phyloP scores from a whole-genome alignment of 2,329 filamentous ascomycete species.

The Zymoseptoria pseudotritici region DNA sequence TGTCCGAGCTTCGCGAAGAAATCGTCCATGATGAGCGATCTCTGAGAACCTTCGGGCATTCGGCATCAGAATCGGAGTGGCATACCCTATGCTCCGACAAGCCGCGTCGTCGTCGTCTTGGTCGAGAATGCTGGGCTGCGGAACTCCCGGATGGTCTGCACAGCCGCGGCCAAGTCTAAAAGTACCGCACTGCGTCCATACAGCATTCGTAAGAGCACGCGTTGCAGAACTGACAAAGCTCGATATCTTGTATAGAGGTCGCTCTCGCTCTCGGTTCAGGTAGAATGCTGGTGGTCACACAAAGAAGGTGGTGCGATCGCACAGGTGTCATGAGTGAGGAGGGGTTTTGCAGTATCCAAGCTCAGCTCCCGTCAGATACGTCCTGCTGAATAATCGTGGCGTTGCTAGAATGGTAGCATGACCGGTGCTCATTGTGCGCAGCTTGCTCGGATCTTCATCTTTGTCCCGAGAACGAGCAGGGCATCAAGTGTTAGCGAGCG shows the following conservation, averaged over 20 bases:
- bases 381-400: background rate
- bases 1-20: conserved; percentile 12
- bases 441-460: background rate
- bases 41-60: background rate
- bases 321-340: background rate
- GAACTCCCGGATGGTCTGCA: background rate
- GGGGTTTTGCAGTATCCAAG: background rate
- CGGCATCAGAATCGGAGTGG: background rate
- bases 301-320: background rate
- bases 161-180: background rate
- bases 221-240: background rate
- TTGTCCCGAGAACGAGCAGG: background rate
- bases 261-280: background rate
- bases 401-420: background rate
- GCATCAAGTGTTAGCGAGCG: background rate
- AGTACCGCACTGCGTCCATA: background rate
- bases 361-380: background rate
- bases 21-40: conserved; percentile 5
- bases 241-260: background rate
- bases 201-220: background rate
- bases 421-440: background rate
- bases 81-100: background rate
- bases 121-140: background rate
- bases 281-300: background rate
- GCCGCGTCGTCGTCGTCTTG: background rate